Evolutionary conservation across 495 filamentous ascomycete genomes (phyloP).

Genomic region (Talaromyces liani): DNA sequence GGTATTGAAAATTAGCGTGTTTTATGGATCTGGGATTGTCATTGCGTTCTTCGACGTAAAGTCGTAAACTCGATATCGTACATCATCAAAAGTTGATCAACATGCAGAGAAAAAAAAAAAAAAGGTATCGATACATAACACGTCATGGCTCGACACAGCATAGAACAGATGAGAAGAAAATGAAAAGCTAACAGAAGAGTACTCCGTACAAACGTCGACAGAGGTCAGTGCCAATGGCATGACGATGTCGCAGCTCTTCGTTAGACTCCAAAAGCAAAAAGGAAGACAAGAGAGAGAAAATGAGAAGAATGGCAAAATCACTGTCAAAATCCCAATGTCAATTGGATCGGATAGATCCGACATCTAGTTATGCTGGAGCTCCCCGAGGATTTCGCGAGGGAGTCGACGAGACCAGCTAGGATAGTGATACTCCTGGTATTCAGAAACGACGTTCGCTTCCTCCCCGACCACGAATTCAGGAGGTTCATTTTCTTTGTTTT

Average conservation of each 20-base stretch:
- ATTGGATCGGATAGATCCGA: background rate
- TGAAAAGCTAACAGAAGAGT: background rate
- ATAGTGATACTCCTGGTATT: background rate
- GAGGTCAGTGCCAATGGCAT: background rate
- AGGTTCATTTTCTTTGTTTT: conserved; percentile 3
- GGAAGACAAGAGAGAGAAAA: background rate
- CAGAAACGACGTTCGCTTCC: background rate
- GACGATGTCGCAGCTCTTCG: background rate
- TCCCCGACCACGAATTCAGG: background rate
- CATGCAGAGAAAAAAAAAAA: background rate
- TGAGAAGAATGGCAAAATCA: background rate
- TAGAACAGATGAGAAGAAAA: background rate
- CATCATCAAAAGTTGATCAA: background rate
- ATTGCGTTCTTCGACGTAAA: background rate
- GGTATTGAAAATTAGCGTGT: background rate
- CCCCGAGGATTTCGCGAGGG: background rate
- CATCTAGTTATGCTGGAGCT: background rate
- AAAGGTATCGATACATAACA: background rate
- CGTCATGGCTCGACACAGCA: background rate
- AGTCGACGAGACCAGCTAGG: background rate
- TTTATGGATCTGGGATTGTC: background rate
- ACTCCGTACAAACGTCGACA: background rate
- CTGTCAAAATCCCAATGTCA: background rate
- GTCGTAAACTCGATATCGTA: background rate
- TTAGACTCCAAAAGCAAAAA: background rate